These are phyloP conservation scores for Elymus sibiricus DNA, from an alignment of 176 grass and related monocot species.

Conservation along the genomic window DNA sequence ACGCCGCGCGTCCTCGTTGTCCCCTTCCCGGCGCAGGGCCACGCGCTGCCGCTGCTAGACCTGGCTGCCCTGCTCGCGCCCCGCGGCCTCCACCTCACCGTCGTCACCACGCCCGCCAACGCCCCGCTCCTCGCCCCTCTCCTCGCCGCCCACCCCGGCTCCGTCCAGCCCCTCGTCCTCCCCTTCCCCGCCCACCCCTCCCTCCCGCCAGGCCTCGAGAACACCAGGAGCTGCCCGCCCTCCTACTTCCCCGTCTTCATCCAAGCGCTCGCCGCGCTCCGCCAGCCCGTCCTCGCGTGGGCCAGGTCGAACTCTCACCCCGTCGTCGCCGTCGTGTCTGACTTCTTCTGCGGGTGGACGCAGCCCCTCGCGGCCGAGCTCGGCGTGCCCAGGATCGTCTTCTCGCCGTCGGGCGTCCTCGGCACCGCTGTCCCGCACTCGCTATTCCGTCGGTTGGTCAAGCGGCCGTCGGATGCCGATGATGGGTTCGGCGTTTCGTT, in stretches of 20 bases:
- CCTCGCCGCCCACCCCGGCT: conserved; percentile 42
- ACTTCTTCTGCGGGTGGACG: conserved; percentile 68
- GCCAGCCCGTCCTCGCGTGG: conserved; percentile 18
- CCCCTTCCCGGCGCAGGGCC: conserved; percentile 60
- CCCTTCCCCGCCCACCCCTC: conserved; percentile 56
- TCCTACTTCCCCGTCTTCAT: conserved; percentile 18
- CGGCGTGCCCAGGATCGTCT: conserved; percentile 40
- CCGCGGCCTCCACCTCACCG: conserved; percentile 46
- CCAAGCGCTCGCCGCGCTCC: conserved; percentile 37
- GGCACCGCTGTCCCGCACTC: conserved; percentile 36
- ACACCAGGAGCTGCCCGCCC: conserved; percentile 12
- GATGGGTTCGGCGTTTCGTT: conserved; percentile 28
- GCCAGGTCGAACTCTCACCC: neutral
- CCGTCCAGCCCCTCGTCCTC: conserved; percentile 37
- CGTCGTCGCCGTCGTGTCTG: conserved; percentile 43
- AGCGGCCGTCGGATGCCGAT: neutral
- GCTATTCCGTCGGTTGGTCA: conserved; percentile 31
- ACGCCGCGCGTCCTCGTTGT: conserved; percentile 38
- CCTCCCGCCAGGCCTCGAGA: conserved; percentile 49
- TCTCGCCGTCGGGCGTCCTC: conserved; percentile 51
- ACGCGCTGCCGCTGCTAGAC: conserved; percentile 55
- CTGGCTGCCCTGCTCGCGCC: conserved; percentile 41
- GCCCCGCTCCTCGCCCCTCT: conserved; percentile 49
- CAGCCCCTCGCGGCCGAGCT: conserved; percentile 48
- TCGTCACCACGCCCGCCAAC: conserved; percentile 47